Evolutionary conservation across 306 rosid species (phyloP).

Genomic region (Cercis canadensis): DNA sequence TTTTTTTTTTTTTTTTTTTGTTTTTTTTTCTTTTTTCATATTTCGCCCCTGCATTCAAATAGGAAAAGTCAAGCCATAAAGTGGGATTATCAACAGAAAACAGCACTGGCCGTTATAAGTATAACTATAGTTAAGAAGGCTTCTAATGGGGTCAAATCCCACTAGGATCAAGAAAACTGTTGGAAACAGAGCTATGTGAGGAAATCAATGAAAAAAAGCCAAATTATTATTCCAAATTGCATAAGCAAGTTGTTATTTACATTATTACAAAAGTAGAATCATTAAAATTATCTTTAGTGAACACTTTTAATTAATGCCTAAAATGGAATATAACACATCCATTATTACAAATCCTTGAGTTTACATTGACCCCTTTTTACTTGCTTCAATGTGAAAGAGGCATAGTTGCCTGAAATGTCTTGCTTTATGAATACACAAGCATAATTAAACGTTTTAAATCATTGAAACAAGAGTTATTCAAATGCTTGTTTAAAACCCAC

Average conservation of each 20-base stretch:
- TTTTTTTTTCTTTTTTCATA: too few species aligned
- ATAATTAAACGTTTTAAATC: background rate
- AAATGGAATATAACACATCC: background rate
- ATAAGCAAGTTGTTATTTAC: constrained; percentile 36
- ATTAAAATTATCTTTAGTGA: constrained; percentile 8
- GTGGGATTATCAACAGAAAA: too few species aligned
- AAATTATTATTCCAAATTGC: constrained; percentile 30
- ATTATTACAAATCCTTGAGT: constrained; percentile 19
- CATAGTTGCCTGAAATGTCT: constrained; percentile 28
- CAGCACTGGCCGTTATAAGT: too few species aligned
- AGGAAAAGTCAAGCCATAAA: too few species aligned
- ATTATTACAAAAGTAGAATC: constrained; percentile 17
- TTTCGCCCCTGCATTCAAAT: too few species aligned
- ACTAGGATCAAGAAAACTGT: background rate
- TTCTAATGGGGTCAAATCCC: background rate
- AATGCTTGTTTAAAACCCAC: constrained; percentile 18
- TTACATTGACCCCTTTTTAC: constrained; percentile 8
- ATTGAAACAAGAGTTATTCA: constrained; percentile 23
- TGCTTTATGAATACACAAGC: constrained; percentile 28
- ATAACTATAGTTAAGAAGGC: background rate
- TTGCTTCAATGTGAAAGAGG: constrained; percentile 30
- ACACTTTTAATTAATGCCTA: constrained; percentile 16
- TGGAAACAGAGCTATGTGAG: background rate
- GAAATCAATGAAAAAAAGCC: constrained; percentile 3
- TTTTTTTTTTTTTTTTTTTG: too few species aligned